Percentiles rank a stretch among this genome's conserved stretches.
phyloP scores from a whole-genome alignment of 176 grass and related monocot species.

The maize (Zea mays) region Zm-B73-REFERENCE-NAM-5.0 NC_050103.1:149282501-149283000 shows the following conservation, averaged over 20 bases:
- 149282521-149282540: constrained; percentile 1
- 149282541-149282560: constrained; percentile 9
- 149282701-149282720: constrained; percentile 12
- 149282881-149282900: constrained; percentile 6
- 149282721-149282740: neutral
- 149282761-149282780: neutral
- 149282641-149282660: neutral
- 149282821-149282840: neutral
- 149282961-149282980: constrained; percentile 84
- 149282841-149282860: neutral
- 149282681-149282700: constrained; percentile 16
- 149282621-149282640: neutral
- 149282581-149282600: neutral
- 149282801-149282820: constrained; percentile 11
- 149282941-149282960: constrained; percentile 25
- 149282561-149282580: neutral
- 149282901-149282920: neutral
- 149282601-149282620: neutral
- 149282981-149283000: constrained; percentile 84
- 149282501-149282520: constrained; percentile 2
- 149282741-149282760: neutral
- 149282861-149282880: constrained; percentile 22
- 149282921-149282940: neutral
- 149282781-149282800: neutral
- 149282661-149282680: neutral